Base-by-base conservation (phyloP, 202 grass and related monocot genomes). In the Zizania palustris region DNA sequence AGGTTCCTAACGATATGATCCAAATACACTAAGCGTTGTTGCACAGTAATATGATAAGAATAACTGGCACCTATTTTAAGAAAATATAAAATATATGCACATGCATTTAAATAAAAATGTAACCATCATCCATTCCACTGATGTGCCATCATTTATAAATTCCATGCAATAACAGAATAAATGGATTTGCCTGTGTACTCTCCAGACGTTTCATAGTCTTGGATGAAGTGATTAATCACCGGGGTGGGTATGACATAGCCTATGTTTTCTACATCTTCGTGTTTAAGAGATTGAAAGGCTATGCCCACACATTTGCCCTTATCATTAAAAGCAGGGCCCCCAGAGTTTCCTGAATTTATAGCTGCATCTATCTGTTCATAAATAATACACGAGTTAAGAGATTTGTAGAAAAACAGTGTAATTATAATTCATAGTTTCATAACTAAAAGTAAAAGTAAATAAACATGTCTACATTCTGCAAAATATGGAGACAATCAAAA, bases 221-320 rank as follows among this genome's bases (percentile, higher is more conserved):
- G 81, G 81, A 98, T 98, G 75, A 98, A 98, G 53, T 98, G 95
- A 41, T 76, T 90, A 57, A 98, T 98, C 44, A 98, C 95, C 64
- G 95, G 95, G 53, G 91, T 98, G 50, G 95, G 95, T 70, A 98
- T 98, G 61, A 98, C 91, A 39, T 98, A 98, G 61, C 95, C 91
- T 83, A 98, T 98, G 79, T 95, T 98, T 81, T 98, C 95, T 10
- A 74, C 95, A 95, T 98, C 95, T 85, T 98, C 95, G 45, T 98
- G 95, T 56, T 98, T 98, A 75, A 98, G 91, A 77, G 95, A 98
- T 73, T 98, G 95, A 90, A 98, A 98, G 78, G 95, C 95, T 71
- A 98, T 98, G 67, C 95, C 95, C 14, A 98, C 91, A 6, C 95
- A 98, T 74, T 88, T 76, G 5, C 91, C 95, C 75, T 90, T 88